A percentile compares a stretch with the other conserved stretches of the same genome.
Evolutionary conservation across 441 rosid species (phyloP).

Genomic region (Adansonia grandidieri): DNA sequence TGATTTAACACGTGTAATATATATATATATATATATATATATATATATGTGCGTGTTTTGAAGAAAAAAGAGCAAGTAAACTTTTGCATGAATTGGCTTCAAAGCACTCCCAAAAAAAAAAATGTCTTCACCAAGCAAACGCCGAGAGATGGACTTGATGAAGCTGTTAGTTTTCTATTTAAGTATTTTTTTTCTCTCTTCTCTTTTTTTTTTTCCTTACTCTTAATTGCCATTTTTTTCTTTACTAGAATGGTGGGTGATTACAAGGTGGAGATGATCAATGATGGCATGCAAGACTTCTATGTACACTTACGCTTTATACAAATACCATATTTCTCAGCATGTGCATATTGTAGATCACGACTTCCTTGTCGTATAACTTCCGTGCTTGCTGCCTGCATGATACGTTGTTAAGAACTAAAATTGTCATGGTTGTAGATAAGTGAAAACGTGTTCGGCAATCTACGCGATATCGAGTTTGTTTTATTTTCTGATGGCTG

Average conservation of each 20-base stretch:
- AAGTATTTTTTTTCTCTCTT: too few species aligned
- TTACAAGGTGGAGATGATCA: constrained; percentile 70
- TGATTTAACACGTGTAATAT: too few species aligned
- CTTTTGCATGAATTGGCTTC: too few species aligned
- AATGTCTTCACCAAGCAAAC: too few species aligned
- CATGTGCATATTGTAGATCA: background rate
- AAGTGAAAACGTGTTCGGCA: background rate
- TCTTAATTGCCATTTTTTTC: background rate
- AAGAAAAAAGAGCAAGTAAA: too few species aligned
- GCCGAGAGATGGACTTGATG: too few species aligned
- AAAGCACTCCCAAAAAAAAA: too few species aligned
- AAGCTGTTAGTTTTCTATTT: too few species aligned
- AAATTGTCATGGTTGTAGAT: background rate
- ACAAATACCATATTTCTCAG: constrained; percentile 4
- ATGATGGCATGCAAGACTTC: constrained; percentile 65
- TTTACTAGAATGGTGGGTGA: constrained; percentile 69
- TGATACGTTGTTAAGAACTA: background rate
- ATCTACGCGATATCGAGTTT: too few species aligned
- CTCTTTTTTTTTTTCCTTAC: too few species aligned
- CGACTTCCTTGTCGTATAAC: background rate
- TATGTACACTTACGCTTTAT: constrained; percentile 45
- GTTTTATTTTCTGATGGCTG: background rate
- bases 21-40: too few species aligned
- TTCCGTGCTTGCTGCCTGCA: background rate
- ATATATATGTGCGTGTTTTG: too few species aligned